Evolutionary conservation across 768 basidiomycete species (phyloP).

Genomic region (Glaciozyma antarctica): DNA sequence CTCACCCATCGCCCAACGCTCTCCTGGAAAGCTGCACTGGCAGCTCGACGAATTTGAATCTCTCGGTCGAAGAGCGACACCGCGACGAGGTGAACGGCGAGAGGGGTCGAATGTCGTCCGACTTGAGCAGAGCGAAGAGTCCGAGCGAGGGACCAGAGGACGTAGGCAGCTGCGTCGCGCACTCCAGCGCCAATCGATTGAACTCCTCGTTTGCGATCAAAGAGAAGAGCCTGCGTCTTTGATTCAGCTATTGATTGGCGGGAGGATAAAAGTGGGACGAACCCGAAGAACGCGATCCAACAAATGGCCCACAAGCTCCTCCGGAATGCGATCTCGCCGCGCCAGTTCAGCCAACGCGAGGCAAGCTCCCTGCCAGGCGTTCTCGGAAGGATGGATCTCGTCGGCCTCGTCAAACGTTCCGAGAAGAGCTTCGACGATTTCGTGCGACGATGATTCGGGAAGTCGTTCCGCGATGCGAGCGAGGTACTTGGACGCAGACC

Average conservation of each 20-base stretch:
- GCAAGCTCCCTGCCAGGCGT: conserved; percentile 89
- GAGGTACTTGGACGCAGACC: conserved; percentile 85
- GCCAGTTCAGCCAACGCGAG: conserved; percentile 88
- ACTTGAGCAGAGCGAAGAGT: conserved; percentile 56
- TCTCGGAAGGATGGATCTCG: conserved; percentile 54
- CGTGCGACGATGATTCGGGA: conserved; percentile 60
- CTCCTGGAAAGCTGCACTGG: conserved; percentile 96
- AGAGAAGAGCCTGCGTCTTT: conserved; percentile 63
- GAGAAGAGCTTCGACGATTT: conserved; percentile 73
- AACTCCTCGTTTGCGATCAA: conserved; percentile 81
- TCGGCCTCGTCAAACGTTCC: conserved; percentile 65
- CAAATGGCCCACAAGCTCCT: conserved; percentile 52
- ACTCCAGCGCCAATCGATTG: conserved; percentile 92
- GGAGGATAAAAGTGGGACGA: neutral
- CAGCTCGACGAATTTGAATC: conserved; percentile 84
- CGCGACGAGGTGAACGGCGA: conserved; percentile 64
- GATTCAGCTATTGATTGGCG: neutral
- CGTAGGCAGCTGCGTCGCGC: conserved; percentile 88
- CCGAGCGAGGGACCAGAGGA: conserved; percentile 86
- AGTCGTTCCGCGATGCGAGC: conserved; percentile 74
- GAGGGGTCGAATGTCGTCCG: conserved; percentile 49
- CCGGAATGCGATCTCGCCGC: conserved; percentile 57
- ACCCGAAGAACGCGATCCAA: conserved; percentile 78
- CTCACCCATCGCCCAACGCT: conserved; percentile 85
- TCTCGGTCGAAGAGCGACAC: conserved; percentile 87